A percentile compares a stretch with the other conserved stretches of the same genome.
Conservation (phyloP, 1,284 basidiomycete species). For the Dichomitus squalens region DNA sequence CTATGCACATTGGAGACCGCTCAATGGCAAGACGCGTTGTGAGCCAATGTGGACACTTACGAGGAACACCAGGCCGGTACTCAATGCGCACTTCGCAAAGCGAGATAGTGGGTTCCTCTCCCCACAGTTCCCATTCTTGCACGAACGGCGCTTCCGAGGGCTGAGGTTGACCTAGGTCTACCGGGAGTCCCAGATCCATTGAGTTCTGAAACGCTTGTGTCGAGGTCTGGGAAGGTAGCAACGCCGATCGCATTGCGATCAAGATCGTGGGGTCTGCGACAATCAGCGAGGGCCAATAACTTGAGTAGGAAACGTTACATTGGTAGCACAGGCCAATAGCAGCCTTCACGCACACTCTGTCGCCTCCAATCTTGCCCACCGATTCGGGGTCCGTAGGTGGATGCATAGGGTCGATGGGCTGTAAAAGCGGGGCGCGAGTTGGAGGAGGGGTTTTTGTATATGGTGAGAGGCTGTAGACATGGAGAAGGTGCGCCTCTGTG, state of each 20-base stretch:
- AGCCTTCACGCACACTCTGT: constrained; percentile 56
- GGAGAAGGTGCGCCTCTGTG: constrained; percentile 34
- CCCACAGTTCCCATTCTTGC: constrained; percentile 61
- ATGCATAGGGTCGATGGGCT: constrained; percentile 14
- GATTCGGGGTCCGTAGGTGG: constrained; percentile 32
- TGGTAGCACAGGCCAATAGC: constrained; percentile 66
- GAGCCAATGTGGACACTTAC: constrained; percentile 27
- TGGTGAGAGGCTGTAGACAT: constrained; percentile 29
- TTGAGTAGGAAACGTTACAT: constrained; percentile 41
- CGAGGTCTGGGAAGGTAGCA: constrained; percentile 26
- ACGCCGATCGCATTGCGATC: constrained; percentile 61
- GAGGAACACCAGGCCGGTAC: constrained; percentile 35
- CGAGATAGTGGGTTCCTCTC: constrained; percentile 63
- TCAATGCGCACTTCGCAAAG: constrained; percentile 60
- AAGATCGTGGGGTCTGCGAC: constrained; percentile 59
- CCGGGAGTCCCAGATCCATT: constrained; percentile 48
- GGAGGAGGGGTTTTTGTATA: constrained; percentile 24
- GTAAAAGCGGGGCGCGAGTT: constrained; percentile 26
- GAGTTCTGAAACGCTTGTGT: constrained; percentile 35
- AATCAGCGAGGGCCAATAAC: neutral
- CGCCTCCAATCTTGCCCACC: constrained; percentile 43
- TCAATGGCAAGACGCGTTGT: constrained; percentile 33
- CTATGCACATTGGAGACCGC: constrained; percentile 28
- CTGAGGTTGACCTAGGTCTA: constrained; percentile 38
- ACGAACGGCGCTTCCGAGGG: constrained; percentile 34